Percentiles rank a stretch among this genome's conserved stretches.
Conservation (phyloP, 2,329 filamentous ascomycete species). For the Colletotrichum sp. region DNA sequence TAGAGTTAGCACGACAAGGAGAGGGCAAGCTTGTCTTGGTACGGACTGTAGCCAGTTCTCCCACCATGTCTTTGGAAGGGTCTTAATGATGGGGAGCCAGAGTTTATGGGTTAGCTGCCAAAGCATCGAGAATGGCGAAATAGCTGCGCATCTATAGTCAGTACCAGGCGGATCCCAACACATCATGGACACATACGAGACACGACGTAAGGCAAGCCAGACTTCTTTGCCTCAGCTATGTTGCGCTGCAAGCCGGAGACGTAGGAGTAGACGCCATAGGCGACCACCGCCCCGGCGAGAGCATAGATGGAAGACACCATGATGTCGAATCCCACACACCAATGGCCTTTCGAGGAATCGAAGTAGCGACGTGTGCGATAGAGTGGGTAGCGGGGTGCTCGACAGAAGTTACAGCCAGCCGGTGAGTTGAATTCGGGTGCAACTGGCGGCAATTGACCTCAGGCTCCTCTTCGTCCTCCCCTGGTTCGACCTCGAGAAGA, state of each 20-base stretch:
- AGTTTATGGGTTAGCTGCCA: constrained; percentile 62
- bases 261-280: constrained; percentile 36
- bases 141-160: constrained; percentile 37
- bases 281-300: constrained; percentile 36
- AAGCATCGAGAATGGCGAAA: constrained; percentile 52
- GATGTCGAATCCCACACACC: neutral
- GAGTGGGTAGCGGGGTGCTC: neutral
- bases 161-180: neutral
- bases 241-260: constrained; percentile 45
- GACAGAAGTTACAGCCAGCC: neutral
- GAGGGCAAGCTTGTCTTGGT: neutral
- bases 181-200: constrained; percentile 48
- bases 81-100: constrained; percentile 60
- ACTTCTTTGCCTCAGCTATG: constrained; percentile 54
- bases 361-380: neutral
- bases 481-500: neutral
- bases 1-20: constrained; percentile 7
- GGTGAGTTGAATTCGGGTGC: neutral
- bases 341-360: neutral
- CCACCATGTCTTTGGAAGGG: constrained; percentile 60
- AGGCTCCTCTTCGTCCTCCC: neutral
- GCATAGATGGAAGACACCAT: constrained; percentile 43
- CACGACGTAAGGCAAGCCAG: constrained; percentile 58
- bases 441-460: too few species aligned
- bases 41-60: constrained; percentile 66